phyloP scores from a whole-genome alignment of 495 filamentous ascomycete species.

The Cudoniella acicularis region DNA sequence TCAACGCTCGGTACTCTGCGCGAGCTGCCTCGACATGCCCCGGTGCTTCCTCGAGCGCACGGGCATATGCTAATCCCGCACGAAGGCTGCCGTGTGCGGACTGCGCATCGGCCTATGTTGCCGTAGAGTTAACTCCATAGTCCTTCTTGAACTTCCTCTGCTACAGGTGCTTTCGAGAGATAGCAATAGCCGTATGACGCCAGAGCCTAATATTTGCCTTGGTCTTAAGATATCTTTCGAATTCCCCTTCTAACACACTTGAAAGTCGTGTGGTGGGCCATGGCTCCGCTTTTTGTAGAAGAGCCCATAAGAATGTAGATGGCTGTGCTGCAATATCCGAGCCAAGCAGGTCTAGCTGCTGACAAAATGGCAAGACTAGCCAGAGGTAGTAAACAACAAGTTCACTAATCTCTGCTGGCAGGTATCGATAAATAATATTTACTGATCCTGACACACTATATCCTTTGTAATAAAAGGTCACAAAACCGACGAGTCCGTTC shows the following conservation, averaged over 20 bases:
- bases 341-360: conserved; percentile 22
- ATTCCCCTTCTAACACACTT: background rate
- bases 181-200: background rate
- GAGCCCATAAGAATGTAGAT: background rate
- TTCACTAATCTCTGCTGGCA: conserved; percentile 19
- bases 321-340: background rate
- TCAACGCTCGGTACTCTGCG: background rate
- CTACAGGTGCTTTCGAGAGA: background rate
- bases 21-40: background rate
- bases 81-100: background rate
- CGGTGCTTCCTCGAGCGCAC: conserved; percentile 1
- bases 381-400: conserved; percentile 26
- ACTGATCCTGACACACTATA: conserved; percentile 1
- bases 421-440: conserved; percentile 23
- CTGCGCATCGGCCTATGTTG: background rate
- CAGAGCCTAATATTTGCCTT: background rate
- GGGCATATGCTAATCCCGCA: background rate
- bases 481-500: conserved; percentile 12
- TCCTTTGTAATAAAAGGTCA: conserved; percentile 18
- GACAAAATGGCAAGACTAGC: conserved; percentile 22
- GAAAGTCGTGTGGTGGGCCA: background rate
- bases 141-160: conserved; percentile 1
- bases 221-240: background rate
- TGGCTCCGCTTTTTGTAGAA: background rate
- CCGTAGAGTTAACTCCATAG: background rate